phyloP scores from a whole-genome alignment of 139 green algal species.

The Asterochloris sp. region DNA sequence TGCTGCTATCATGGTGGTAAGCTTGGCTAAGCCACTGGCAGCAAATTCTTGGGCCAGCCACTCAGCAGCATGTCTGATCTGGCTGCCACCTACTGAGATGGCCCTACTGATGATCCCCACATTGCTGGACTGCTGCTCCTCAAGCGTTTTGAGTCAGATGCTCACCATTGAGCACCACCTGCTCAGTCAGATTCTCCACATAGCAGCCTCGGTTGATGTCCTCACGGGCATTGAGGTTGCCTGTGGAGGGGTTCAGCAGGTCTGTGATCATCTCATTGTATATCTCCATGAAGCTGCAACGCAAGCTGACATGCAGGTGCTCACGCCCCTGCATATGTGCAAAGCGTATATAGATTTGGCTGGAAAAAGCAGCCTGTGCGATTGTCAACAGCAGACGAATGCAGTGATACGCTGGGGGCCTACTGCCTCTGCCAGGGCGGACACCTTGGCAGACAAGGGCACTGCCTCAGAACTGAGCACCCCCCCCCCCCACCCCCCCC shows the following conservation, averaged over 20 bases:
- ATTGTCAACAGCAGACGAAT: too few species aligned
- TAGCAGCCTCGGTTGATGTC: conserved; percentile 67
- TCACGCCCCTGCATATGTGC: conserved; percentile 1
- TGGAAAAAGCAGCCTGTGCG: not conserved
- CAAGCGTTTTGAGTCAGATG: not conserved
- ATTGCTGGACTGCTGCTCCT: not conserved
- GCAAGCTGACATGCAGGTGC: conserved; percentile 4
- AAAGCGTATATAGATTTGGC: not conserved
- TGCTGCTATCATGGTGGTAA: too few species aligned
- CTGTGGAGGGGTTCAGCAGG: conserved; percentile 54
- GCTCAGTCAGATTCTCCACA: conserved; percentile 77
- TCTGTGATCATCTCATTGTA: conserved; percentile 78
- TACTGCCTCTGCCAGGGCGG: too few species aligned
- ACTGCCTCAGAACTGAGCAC: too few species aligned
- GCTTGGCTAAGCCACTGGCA: too few species aligned
- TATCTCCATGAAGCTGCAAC: conserved; percentile 73
- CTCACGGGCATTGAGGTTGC: conserved; percentile 61
- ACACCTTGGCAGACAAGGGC: too few species aligned
- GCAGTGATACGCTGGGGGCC: too few species aligned
- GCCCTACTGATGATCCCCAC: not conserved
- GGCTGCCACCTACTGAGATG: not conserved
- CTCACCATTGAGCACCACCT: conserved; percentile 33
- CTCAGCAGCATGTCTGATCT: not conserved
- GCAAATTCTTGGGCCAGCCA: too few species aligned
- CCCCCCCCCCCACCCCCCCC: too few species aligned